These are phyloP conservation scores for Ceratocystis papillata DNA, from an alignment of 2,329 filamentous ascomycete species.

Conservation along the genomic window DNA sequence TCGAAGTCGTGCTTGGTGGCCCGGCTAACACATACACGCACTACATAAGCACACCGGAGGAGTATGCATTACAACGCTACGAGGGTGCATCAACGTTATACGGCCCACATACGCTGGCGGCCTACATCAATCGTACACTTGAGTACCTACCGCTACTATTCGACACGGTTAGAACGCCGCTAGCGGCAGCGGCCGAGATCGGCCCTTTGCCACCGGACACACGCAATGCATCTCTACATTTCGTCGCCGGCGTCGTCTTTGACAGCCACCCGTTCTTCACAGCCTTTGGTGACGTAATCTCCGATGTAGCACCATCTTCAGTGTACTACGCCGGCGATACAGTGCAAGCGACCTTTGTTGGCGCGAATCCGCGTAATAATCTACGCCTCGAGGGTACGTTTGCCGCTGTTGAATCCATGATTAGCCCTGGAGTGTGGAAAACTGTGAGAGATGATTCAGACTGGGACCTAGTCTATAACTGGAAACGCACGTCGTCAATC, in stretches of 20 bases:
- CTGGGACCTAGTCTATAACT: conserved; percentile 73
- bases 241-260: conserved; percentile 68
- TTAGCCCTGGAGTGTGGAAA: conserved; percentile 43
- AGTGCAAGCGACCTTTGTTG: conserved; percentile 62
- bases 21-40: conserved; percentile 63
- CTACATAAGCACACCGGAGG: conserved; percentile 63
- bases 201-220: conserved; percentile 69
- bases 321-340: conserved; percentile 50
- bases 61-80: conserved; percentile 65
- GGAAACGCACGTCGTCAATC: conserved; percentile 60
- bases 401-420: conserved; percentile 59
- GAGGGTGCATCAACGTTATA: conserved; percentile 91
- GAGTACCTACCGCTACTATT: conserved; percentile 40
- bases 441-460: conserved; percentile 62
- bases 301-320: conserved; percentile 36
- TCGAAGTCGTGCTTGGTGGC: conserved; percentile 27
- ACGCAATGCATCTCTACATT: conserved; percentile 60
- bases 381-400: conserved; percentile 68
- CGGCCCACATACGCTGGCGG: conserved; percentile 69
- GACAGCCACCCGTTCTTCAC: conserved; percentile 58
- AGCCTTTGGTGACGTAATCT: conserved; percentile 57
- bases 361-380: conserved; percentile 83
- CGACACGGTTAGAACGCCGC: conserved; percentile 27
- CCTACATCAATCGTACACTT: conserved; percentile 80
- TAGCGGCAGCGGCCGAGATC: conserved; percentile 29